Evolutionary conservation across 352 stramenopile genomes (phyloP).

Genomic region (Globisporangium uncinulatum): DNA sequence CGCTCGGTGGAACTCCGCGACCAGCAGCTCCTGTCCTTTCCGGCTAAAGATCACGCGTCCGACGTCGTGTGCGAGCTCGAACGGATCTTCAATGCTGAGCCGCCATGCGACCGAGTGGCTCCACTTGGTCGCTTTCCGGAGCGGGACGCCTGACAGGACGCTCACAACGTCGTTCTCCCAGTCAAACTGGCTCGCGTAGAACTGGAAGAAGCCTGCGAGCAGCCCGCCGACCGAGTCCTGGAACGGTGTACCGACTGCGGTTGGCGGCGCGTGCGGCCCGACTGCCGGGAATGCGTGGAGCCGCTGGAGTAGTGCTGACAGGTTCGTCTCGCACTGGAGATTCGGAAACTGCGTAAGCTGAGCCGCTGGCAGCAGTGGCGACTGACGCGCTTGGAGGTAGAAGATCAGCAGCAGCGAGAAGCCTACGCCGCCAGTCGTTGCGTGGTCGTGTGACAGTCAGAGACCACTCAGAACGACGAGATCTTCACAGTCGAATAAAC

Average conservation of each 20-base stretch:
- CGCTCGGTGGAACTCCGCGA: conserved; percentile 54
- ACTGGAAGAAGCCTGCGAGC: conserved; percentile 96
- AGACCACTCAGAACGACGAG: background rate
- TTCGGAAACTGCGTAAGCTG: conserved; percentile 43
- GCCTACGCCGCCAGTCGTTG: conserved; percentile 20
- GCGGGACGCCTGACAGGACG: conserved; percentile 65
- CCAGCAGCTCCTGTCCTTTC: conserved; percentile 58
- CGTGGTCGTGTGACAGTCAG: background rate
- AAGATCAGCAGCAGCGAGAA: conserved; percentile 97
- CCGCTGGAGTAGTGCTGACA: conserved; percentile 78
- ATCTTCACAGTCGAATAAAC: background rate
- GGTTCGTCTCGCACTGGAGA: conserved; percentile 87
- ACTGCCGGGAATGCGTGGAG: conserved; percentile 52
- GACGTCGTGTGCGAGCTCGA: conserved; percentile 78
- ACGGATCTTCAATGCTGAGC: conserved; percentile 84
- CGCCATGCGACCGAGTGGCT: conserved; percentile 61
- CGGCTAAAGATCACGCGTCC: conserved; percentile 72
- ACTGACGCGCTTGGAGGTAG: conserved; percentile 89
- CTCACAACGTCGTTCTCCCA: conserved; percentile 92
- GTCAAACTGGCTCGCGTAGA: conserved; percentile 95
- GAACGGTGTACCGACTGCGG: conserved; percentile 57
- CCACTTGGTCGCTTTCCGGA: conserved; percentile 73
- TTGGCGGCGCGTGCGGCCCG: conserved; percentile 17
- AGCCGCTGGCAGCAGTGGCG: conserved; percentile 42
- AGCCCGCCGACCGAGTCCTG: conserved; percentile 88